Conservation (phyloP, 352 stramenopile species). For the Phytopythium kandeliae region DNA sequence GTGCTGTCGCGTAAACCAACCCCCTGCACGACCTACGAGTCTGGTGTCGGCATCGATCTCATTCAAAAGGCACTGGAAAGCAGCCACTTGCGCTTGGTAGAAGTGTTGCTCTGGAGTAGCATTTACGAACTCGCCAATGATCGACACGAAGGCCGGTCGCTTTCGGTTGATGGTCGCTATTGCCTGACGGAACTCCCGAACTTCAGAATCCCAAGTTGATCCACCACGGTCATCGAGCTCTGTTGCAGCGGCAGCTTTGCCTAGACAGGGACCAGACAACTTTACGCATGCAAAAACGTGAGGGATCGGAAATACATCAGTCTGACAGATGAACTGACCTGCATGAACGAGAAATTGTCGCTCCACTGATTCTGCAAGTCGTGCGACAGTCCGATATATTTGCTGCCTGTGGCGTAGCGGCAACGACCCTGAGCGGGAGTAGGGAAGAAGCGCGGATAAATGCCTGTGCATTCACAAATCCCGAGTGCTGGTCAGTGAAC, state of each 20-base stretch:
- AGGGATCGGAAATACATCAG: background rate
- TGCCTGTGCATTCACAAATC: conserved; percentile 17
- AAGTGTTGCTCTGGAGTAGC: conserved; percentile 26
- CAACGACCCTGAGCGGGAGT: conserved; percentile 44
- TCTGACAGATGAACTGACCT: conserved; percentile 22
- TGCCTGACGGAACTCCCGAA: conserved; percentile 30
- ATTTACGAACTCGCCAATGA: conserved; percentile 62
- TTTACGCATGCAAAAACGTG: conserved; percentile 8
- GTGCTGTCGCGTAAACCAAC: background rate
- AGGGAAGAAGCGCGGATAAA: conserved; percentile 72
- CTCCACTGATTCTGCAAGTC: conserved; percentile 75
- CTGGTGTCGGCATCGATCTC: conserved; percentile 47
- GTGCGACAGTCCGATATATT: conserved; percentile 61
- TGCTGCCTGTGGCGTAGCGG: conserved; percentile 40
- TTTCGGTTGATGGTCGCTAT: conserved; percentile 43
- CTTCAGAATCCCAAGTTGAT: conserved; percentile 41
- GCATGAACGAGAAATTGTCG: conserved; percentile 59
- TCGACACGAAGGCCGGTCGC: conserved; percentile 52
- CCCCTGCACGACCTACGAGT: conserved; percentile 34
- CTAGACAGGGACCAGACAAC: conserved; percentile 48
- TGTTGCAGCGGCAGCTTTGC: conserved; percentile 16
- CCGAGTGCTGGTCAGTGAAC: conserved; percentile 4
- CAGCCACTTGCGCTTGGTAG: conserved; percentile 34
- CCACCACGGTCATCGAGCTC: conserved; percentile 36
- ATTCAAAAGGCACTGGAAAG: conserved; percentile 61